These are phyloP conservation scores for Hansenula lynferdii DNA, from an alignment of 1,139 yeast genomes.

Conservation along the genomic window DNA sequence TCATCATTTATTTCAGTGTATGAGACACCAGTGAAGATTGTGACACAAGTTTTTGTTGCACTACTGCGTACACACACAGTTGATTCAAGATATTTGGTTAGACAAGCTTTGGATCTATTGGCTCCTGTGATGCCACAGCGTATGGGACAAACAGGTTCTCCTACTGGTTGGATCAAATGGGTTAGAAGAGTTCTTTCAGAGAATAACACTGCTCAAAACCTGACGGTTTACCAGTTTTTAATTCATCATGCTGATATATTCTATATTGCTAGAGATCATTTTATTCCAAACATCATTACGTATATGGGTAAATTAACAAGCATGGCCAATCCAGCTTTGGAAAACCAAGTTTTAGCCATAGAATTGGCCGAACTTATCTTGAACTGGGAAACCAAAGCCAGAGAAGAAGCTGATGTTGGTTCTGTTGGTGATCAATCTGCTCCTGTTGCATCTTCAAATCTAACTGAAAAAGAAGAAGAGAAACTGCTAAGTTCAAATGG, in stretches of 20 bases:
- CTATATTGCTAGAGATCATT: conserved; percentile 83
- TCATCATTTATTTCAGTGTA: conserved; percentile 82
- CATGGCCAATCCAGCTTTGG: conserved; percentile 73
- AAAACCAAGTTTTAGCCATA: conserved; percentile 80
- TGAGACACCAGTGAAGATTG: conserved; percentile 86
- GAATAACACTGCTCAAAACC: conserved; percentile 78
- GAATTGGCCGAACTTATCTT: conserved; percentile 83
- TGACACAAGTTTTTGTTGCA: conserved; percentile 91
- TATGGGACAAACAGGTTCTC: conserved; percentile 50
- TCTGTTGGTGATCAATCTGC: conserved; percentile 9
- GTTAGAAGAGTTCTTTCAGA: conserved; percentile 90
- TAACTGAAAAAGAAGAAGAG: conserved; percentile 18
- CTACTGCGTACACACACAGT: conserved; percentile 78
- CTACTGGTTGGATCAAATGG: conserved; percentile 90
- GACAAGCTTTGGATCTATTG: conserved; percentile 80
- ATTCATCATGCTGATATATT: conserved; percentile 83
- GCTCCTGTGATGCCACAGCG: conserved; percentile 87
- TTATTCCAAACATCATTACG: conserved; percentile 83
- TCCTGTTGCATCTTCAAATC: conserved; percentile 11
- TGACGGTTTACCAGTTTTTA: conserved; percentile 75
- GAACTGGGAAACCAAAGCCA: conserved; percentile 66
- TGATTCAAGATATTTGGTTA: conserved; percentile 79
- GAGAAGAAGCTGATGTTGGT: conserved; percentile 17
- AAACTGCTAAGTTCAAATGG: conserved; percentile 10
- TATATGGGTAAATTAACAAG: conserved; percentile 93